These are phyloP conservation scores for Mycosphaerella sp. DNA, from an alignment of 2,329 filamentous ascomycete genomes.

Conservation along the genomic window DNA sequence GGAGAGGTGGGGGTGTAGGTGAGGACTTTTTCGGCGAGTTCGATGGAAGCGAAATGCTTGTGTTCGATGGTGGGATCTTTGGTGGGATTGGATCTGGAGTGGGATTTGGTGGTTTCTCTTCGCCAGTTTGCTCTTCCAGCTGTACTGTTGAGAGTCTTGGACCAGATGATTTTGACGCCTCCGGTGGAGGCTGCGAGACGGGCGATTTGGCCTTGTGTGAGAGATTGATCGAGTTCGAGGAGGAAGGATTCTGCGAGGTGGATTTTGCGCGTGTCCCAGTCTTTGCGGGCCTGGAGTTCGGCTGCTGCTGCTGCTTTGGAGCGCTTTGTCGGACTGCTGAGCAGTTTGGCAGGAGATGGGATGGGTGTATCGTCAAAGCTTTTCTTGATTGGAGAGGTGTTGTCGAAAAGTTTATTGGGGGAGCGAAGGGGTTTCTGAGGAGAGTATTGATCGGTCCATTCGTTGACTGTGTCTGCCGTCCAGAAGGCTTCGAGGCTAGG, in stretches of 20 bases:
- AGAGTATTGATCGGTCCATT: constrained; percentile 60
- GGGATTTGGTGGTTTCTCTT: constrained; percentile 38
- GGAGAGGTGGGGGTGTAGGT: constrained; percentile 50
- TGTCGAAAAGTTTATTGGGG: constrained; percentile 31
- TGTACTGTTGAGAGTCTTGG: constrained; percentile 71
- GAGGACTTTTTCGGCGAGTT: constrained; percentile 84
- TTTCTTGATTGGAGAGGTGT: constrained; percentile 16
- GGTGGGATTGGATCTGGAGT: constrained; percentile 11
- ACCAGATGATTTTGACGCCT: constrained; percentile 67
- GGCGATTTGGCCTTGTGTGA: constrained; percentile 57
- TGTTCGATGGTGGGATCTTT: constrained; percentile 27
- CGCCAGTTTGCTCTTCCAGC: constrained; percentile 57
- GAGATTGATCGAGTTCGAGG: constrained; percentile 58
- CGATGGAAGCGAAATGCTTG: constrained; percentile 62
- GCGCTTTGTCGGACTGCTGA: constrained; percentile 32
- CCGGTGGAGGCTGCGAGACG: constrained; percentile 57
- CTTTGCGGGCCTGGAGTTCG: constrained; percentile 46
- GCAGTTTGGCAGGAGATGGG: constrained; percentile 37
- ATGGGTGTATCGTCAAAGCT: constrained; percentile 25
- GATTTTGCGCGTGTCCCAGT: constrained; percentile 58
- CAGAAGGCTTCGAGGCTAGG: constrained; percentile 55
- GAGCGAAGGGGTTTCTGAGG: constrained; percentile 45
- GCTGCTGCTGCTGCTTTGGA: constrained; percentile 19
- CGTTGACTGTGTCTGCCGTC: constrained; percentile 53
- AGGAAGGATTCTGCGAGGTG: constrained; percentile 60